Evolutionary conservation across 192 early-diverging fungal genomes (phyloP), one percentile per base, ranked within the genome.

Genomic region (Funneliformis mosseae): DNA sequence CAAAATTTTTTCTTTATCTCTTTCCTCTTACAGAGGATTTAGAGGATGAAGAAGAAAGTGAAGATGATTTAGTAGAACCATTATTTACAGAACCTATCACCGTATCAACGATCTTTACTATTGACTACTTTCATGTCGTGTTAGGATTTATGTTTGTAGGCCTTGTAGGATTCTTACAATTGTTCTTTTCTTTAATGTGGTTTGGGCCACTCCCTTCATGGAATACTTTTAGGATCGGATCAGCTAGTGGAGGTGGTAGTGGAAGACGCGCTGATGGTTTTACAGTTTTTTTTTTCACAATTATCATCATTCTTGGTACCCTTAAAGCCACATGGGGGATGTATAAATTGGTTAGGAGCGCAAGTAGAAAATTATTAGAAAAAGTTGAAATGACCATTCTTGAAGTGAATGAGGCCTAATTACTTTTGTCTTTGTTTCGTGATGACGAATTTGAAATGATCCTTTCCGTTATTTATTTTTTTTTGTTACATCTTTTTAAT

Each of bases 111-210:
- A 82, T 87, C 21, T 87, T 87, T 79, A 73, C 45, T 43, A 82
- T 87, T 55, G 86, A 87, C 33, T 80, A 80, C 63, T 55, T 74
- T n/a, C 82, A 87, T 55, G 77, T 85, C 74, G 64, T 77, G 16
- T 84, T 83, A 76, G 86, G 86, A 48, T 81, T 83, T 23, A 72
- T 83, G 69, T 83, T 87, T 81, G 86, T 85, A 27, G 84, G 86
- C 48, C 76, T 83, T 18, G 50, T 87, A 70, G 86, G 86, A 64
- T 87, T 87, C 38, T 7, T 87, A n/a, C 86, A 87, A 74, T 42
- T 85, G 21, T 66, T 85, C 18, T 28, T 87, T 12, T 84, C 83
- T 9, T 68, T 81, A 5, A 39, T 84, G 25, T 87, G 84, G 86
- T 78, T 83, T 77, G 84, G 86, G 0, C 84, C 84, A 23, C 45